phyloP scores from a whole-genome alignment of 2,329 filamentous ascomycete species.

The Fusarium neocosmosporiellum region DNA sequence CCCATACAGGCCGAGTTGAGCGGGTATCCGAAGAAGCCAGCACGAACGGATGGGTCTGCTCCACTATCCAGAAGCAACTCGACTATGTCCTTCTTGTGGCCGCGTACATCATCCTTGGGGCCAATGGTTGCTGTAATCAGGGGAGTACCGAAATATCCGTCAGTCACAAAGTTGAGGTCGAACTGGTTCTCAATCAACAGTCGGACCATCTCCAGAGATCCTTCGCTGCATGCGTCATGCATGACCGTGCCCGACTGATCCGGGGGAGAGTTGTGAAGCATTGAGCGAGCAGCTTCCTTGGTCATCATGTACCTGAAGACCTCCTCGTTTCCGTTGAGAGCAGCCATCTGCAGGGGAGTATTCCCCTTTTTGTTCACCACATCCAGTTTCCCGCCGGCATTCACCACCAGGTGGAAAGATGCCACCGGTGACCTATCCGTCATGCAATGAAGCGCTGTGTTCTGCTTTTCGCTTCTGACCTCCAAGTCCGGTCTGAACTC shows the following conservation, averaged over 20 bases:
- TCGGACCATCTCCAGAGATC: not conserved
- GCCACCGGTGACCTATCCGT: not conserved
- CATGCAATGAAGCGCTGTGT: slow-evolving; percentile 9
- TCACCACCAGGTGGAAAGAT: slow-evolving; percentile 2
- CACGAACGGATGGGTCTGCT: not conserved
- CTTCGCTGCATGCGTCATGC: not conserved
- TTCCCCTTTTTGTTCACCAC: not conserved
- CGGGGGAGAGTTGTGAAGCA: not conserved
- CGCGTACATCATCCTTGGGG: not conserved
- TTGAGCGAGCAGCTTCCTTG: not conserved
- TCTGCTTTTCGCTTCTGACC: not conserved
- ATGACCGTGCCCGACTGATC: not conserved
- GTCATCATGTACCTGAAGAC: slow-evolving; percentile 15
- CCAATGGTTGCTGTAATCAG: not conserved
- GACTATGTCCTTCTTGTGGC: not conserved
- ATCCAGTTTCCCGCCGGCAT: slow-evolving; percentile 14
- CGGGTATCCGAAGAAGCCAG: not conserved
- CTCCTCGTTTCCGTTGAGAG: not conserved
- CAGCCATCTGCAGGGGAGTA: not conserved
- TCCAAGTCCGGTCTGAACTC: slow-evolving; percentile 16
- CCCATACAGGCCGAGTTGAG: slow-evolving; percentile 2
- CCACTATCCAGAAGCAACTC: not conserved
- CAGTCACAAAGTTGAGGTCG: not conserved
- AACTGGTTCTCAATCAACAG: not conserved
- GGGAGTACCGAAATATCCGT: not conserved